These are phyloP conservation scores for Leccinum olivaceopallidum DNA, from an alignment of 768 basidiomycete genomes.

Conservation along the genomic window DNA sequence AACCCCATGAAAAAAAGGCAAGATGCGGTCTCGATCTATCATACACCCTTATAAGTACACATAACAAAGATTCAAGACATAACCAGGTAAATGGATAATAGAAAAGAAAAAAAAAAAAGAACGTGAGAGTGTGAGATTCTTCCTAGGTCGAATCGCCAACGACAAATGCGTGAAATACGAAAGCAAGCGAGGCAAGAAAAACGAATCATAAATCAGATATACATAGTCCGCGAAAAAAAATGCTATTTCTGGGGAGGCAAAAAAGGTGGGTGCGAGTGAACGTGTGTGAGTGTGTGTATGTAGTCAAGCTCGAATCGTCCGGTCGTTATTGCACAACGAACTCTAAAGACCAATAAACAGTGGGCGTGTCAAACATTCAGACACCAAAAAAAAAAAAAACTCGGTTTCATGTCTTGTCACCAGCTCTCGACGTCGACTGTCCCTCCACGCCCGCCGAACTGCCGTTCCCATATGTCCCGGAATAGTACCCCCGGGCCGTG, in stretches of 20 bases:
- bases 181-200: constrained; percentile 27
- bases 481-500: constrained; percentile 19
- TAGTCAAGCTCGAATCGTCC: constrained; percentile 15
- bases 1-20: constrained; percentile 7
- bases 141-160: constrained; percentile 10
- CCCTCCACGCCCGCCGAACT: constrained; percentile 14
- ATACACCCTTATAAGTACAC: constrained; percentile 34
- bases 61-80: constrained; percentile 23
- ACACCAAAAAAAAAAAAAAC: neutral
- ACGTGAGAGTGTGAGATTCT: constrained; percentile 1
- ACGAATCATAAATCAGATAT: constrained; percentile 31
- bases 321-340: constrained; percentile 10
- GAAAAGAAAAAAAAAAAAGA: constrained; percentile 1
- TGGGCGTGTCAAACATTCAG: constrained; percentile 2
- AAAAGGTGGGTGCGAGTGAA: constrained; percentile 7
- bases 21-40: constrained; percentile 19
- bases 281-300: constrained; percentile 7
- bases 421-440: constrained; percentile 16
- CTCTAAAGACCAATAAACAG: constrained; percentile 10
- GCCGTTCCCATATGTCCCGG: constrained; percentile 23
- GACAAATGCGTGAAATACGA: constrained; percentile 21
- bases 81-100: constrained; percentile 1
- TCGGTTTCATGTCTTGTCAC: constrained; percentile 27
- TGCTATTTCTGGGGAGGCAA: constrained; percentile 4
- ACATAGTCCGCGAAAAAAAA: constrained; percentile 25